These are phyloP conservation scores for Fusarium burgessii DNA, from an alignment of 2,329 filamentous ascomycete species.

Conservation along the genomic window DNA sequence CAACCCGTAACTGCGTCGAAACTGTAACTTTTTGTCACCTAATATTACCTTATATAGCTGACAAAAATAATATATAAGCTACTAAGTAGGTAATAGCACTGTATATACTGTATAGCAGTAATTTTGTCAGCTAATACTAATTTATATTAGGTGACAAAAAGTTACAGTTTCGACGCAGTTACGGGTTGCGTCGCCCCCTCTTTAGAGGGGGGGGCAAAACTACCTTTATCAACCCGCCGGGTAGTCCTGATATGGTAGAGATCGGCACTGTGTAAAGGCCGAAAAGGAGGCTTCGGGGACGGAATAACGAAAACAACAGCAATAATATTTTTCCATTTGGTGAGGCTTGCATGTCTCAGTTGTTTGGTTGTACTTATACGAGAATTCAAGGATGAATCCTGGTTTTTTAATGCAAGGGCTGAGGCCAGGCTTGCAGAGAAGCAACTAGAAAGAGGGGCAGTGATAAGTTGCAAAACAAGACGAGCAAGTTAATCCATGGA, in stretches of 20 bases:
- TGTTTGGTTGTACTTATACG: background rate
- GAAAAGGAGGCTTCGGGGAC: background rate
- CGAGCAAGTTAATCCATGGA: background rate
- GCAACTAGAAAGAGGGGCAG: background rate
- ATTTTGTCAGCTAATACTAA: too few relatives aligned
- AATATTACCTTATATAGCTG: too few relatives aligned
- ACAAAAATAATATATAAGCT: too few relatives aligned
- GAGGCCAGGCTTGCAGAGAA: background rate
- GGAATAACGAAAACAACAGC: background rate
- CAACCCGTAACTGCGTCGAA: too few relatives aligned
- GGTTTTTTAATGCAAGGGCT: background rate
- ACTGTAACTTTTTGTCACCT: too few relatives aligned
- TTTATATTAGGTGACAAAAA: too few relatives aligned
- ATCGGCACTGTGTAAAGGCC: background rate
- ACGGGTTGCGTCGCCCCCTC: too few relatives aligned
- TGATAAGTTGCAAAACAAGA: background rate
- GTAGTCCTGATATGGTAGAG: background rate
- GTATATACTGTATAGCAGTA: too few relatives aligned
- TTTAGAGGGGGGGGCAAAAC: too few relatives aligned
- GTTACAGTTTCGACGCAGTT: too few relatives aligned
- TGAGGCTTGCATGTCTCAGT: slow-evolving; percentile 16
- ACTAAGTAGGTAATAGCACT: too few relatives aligned
- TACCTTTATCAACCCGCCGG: too few relatives aligned
- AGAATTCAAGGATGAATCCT: background rate
- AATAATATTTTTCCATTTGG: slow-evolving; percentile 18